phyloP scores from a whole-genome alignment of 192 early-diverging fungal species.

The Pilaira anomala region DNA sequence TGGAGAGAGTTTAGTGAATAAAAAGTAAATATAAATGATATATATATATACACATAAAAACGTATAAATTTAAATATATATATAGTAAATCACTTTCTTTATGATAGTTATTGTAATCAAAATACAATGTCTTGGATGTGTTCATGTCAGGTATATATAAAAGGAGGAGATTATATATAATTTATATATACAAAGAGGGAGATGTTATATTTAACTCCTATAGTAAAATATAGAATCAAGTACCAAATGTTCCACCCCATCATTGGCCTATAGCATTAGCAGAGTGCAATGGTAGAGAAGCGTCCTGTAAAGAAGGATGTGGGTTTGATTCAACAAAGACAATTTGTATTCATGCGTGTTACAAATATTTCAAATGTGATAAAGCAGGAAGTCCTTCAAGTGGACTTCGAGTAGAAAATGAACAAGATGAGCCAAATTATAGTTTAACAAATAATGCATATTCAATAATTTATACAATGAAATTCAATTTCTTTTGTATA shows the following conservation, averaged over 20 bases:
- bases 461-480: neutral
- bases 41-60: neutral
- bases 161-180: no score
- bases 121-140: conserved; percentile 14
- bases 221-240: neutral
- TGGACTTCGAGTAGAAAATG: neutral
- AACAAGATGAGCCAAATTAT: neutral
- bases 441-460: neutral
- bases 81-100: no score
- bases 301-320: neutral
- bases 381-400: neutral
- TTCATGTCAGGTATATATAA: neutral
- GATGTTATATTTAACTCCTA: neutral
- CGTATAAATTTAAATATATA: neutral
- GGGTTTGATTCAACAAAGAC: neutral
- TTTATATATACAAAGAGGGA: neutral
- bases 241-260: conserved; percentile 9
- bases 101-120: neutral
- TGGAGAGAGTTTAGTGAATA: neutral
- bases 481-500: no score
- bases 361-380: conserved; percentile 2
- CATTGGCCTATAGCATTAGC: conserved; percentile 11
- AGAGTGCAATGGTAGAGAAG: conserved; percentile 2
- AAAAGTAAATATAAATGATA: neutral
- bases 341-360: neutral